Conservation (phyloP, 805 yeast genomes). For the Kodamaea sagamina region DNA sequence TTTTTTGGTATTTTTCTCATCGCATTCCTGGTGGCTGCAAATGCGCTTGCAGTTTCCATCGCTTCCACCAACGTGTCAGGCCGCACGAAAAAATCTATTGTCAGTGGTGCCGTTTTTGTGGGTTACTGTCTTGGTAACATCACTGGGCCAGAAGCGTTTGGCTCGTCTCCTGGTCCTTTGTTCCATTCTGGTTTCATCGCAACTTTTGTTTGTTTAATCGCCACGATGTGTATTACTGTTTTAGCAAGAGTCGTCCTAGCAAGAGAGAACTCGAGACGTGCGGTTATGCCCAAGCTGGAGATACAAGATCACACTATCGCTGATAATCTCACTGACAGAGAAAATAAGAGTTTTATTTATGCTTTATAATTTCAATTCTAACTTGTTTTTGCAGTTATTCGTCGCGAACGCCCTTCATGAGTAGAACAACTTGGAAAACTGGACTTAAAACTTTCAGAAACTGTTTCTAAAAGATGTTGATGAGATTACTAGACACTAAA, state of each 20-base stretch:
- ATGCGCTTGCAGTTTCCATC: not conserved
- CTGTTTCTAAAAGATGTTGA: too few species aligned
- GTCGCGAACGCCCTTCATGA: too few species aligned
- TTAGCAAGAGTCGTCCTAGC: not conserved
- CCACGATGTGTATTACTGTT: not conserved
- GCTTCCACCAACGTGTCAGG: constrained; percentile 3
- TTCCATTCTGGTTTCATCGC: constrained; percentile 5
- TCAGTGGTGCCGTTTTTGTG: constrained; percentile 5
- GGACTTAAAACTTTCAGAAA: too few species aligned
- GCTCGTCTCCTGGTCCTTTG: not conserved
- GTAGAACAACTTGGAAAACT: too few species aligned
- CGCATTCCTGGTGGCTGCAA: constrained; percentile 4
- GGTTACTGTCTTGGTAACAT: constrained; percentile 5
- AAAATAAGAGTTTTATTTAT: constrained; percentile 1
- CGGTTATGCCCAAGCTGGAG: not conserved
- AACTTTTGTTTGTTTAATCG: not conserved
- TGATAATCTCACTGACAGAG: constrained; percentile 3
- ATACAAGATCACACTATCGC: constrained; percentile 2
- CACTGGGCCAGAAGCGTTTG: constrained; percentile 5
- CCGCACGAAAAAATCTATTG: constrained; percentile 4
- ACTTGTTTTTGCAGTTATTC: too few species aligned
- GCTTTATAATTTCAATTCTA: too few species aligned
- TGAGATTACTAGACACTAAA: too few species aligned
- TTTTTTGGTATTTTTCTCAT: not conserved
- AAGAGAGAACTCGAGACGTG: not conserved